Base-by-base conservation (phyloP, 768 basidiomycete genomes). In the Coprinopsis strossmayeri region DNA sequence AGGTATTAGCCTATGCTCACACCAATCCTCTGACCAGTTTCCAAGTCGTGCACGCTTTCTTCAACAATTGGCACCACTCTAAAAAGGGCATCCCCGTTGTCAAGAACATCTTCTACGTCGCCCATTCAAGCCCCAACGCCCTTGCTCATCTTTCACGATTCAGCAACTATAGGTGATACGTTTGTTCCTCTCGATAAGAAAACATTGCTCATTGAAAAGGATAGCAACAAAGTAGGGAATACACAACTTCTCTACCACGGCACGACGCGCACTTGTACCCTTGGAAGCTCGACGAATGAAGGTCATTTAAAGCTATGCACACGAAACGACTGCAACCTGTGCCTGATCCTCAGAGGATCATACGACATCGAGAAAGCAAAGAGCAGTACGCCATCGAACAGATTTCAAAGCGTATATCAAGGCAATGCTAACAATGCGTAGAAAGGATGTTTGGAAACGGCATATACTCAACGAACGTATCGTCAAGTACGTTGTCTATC, bases 381-480 rank as follows among this genome's bases (percentile, higher is more conserved):
- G 52, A 58, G 59, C 13, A 50, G 61, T 58, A 25, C n/a, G n/a
- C n/a, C n/a, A n/a, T n/a, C 34, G 53, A 34, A 3, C 15, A 11
- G 15, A 15, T 43, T 26, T 34, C 26, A 21, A 23, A 13, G 5
- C 5, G 23, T 10, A 11, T 28, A 11, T 46, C 24, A 25, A 41
- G n/a, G 9, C 10, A 15, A 15, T 21, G 20, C 18, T 41, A 23
- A 42, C 10, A 39, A 5, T 46, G 20, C 35, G 10, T 45, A 58
- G 61, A 52, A 12, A 48, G 61, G 20, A 64, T 64, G 63, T 64
- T 64, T 15, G 63, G 63, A n/a, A 57, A 58, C 7, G 63, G 63
- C 27, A 64, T 64, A 37, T 64, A 64, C 42, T 61, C 59, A 1
- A 61, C 61, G 4, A 46, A 40, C 2, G 57, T 64, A 12, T 61